Evolutionary conservation across 805 yeast species (phyloP).

Genomic region (Yamadazyma endophytica): DNA sequence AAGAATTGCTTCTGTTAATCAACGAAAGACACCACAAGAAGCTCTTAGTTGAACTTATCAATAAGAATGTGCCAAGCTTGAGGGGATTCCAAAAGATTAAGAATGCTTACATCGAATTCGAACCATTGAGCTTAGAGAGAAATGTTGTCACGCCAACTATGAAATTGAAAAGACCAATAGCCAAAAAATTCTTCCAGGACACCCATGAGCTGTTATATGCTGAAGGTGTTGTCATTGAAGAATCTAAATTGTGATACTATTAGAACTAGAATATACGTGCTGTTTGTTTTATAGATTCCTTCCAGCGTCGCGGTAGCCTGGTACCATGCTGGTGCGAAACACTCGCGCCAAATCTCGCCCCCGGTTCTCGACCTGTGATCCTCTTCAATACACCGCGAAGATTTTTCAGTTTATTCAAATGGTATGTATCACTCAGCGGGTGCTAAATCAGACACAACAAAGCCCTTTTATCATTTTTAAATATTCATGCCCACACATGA

Average conservation of each 20-base stretch:
- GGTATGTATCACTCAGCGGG: too few relatives aligned
- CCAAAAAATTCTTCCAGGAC: slow-evolving; percentile 22
- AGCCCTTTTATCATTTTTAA: too few relatives aligned
- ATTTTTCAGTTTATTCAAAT: too few relatives aligned
- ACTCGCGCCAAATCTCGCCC: too few relatives aligned
- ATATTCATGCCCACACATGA: too few relatives aligned
- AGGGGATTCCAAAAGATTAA: slow-evolving; percentile 37
- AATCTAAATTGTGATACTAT: slow-evolving; percentile 17
- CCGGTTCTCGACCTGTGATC: too few relatives aligned
- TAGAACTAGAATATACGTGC: too few relatives aligned
- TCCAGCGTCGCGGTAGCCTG: too few relatives aligned
- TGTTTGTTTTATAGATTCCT: too few relatives aligned
- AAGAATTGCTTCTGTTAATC: slow-evolving; percentile 18
- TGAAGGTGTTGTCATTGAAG: slow-evolving; percentile 29
- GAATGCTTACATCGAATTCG: slow-evolving; percentile 31
- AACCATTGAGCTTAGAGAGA: slow-evolving; percentile 35
- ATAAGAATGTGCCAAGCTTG: slow-evolving; percentile 21
- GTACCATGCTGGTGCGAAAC: too few relatives aligned
- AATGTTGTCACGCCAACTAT: slow-evolving; percentile 40
- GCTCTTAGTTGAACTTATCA: slow-evolving; percentile 19
- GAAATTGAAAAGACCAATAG: slow-evolving; percentile 40
- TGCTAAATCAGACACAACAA: too few relatives aligned
- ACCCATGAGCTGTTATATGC: slow-evolving; percentile 28
- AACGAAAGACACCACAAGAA: slow-evolving; percentile 19
- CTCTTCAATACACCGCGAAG: too few relatives aligned